Conservation (phyloP, 345 rosid genomes). For the Geranium brycei region DNA sequence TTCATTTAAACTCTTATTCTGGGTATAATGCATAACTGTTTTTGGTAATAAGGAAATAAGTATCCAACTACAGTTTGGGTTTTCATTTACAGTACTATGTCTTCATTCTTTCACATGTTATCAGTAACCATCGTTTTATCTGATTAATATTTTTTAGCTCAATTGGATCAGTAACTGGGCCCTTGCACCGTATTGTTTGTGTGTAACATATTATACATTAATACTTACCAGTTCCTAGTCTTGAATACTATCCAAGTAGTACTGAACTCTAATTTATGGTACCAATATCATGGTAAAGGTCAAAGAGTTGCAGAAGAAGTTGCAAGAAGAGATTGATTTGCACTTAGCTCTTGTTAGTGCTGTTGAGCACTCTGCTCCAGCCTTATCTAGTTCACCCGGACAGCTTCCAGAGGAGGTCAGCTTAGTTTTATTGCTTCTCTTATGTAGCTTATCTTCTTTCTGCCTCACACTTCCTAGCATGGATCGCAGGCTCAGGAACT, state of each 20-base stretch:
- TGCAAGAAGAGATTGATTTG: slow-evolving; percentile 42
- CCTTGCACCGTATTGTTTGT: not conserved
- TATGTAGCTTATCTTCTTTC: not conserved
- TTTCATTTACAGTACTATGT: not conserved
- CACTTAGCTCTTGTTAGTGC: not conserved
- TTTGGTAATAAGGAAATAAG: not conserved
- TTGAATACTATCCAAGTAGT: not conserved
- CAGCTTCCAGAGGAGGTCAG: not conserved
- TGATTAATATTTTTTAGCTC: not conserved
- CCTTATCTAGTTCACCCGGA: not conserved
- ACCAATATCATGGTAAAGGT: slow-evolving; percentile 36
- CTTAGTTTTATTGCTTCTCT: not conserved
- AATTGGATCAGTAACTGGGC: not conserved
- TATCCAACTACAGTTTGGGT: not conserved
- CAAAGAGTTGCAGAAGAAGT: slow-evolving; percentile 45
- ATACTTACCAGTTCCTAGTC: no score
- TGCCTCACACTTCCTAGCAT: not conserved
- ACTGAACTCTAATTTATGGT: not conserved
- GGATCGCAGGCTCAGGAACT: slow-evolving; percentile 55
- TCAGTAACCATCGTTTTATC: not conserved
- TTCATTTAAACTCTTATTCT: not conserved
- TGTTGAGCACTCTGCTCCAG: not conserved
- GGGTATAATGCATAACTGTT: not conserved
- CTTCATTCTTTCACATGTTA: not conserved
- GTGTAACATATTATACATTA: not conserved